These are phyloP conservation scores for Hemileccinum impolitum DNA, from an alignment of 768 basidiomycete species.

Conservation along the genomic window DNA sequence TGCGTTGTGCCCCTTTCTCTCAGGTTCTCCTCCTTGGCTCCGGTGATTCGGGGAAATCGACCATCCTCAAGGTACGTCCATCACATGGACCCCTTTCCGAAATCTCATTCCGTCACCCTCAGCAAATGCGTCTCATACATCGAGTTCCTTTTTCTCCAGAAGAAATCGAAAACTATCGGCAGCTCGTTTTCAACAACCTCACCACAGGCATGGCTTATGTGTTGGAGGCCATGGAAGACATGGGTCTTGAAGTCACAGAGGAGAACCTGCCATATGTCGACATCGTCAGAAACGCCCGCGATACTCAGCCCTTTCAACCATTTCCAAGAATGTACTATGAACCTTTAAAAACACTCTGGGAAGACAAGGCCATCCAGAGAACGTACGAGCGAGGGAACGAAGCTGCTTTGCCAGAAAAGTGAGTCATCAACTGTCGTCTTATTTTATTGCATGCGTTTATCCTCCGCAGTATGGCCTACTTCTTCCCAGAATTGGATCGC, in stretches of 20 bases:
- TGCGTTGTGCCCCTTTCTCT: neutral
- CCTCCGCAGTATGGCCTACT: constrained; percentile 59
- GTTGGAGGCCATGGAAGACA: constrained; percentile 86
- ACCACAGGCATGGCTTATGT: constrained; percentile 80
- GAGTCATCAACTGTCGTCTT: constrained; percentile 18
- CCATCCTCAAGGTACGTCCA: constrained; percentile 70
- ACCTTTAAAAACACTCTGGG: constrained; percentile 72
- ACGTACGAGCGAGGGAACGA: constrained; percentile 86
- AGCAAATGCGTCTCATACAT: constrained; percentile 99
- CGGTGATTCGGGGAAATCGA: constrained; percentile 92
- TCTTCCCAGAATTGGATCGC: constrained; percentile 75
- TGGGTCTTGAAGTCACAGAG: constrained; percentile 70
- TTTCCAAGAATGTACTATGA: constrained; percentile 70
- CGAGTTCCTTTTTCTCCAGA: constrained; percentile 73
- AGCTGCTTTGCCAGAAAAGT: constrained; percentile 91
- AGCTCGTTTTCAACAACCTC: constrained; percentile 90
- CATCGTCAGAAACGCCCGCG: constrained; percentile 62
- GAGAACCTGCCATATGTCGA: constrained; percentile 57
- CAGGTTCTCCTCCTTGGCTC: constrained; percentile 89
- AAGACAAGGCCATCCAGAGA: constrained; percentile 67
- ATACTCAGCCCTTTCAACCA: constrained; percentile 75
- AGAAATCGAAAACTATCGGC: constrained; percentile 87
- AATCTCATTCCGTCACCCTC: constrained; percentile 2
- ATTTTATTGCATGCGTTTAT: constrained; percentile 1
- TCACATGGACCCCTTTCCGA: neutral